Percentiles rank a stretch among this genome's conserved stretches.
These are phyloP conservation scores for Drosera capensis DNA, from an alignment of 148 eudicot species.

Conservation along the genomic window DNA sequence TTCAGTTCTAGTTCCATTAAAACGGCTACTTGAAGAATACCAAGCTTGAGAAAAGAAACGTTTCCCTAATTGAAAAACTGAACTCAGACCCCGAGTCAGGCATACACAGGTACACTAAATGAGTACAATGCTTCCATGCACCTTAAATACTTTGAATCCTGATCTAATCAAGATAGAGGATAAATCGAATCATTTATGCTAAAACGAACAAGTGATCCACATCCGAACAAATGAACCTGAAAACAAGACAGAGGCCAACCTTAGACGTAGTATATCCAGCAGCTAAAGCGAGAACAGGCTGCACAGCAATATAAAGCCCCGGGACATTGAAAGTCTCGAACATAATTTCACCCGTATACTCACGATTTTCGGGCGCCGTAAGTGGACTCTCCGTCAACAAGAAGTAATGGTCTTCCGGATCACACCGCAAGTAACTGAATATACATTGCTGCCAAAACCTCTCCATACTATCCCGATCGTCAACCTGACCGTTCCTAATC, in stretches of 20 bases:
- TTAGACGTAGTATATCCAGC: constrained; percentile 93
- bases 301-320: constrained; percentile 94
- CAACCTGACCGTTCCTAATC: constrained; percentile 79
- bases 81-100: no score
- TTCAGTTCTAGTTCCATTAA: no score
- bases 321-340: constrained; percentile 97
- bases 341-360: constrained; percentile 96
- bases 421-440: constrained; percentile 89
- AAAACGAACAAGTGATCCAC: neutral
- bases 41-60: no score
- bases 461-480: constrained; percentile 97
- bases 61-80: no score
- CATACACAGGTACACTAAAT: no score
- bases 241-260: constrained; percentile 30
- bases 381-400: constrained; percentile 91
- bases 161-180: no score
- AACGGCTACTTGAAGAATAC: no score
- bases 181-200: no score
- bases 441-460: constrained; percentile 98
- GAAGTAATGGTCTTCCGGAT: constrained; percentile 96
- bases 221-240: neutral
- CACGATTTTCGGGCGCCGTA: constrained; percentile 91
- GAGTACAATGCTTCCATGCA: no score
- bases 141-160: no score
- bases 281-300: constrained; percentile 94